Base-by-base conservation (phyloP, 1,284 basidiomycete species). In the Ganoderma sinense region DNA sequence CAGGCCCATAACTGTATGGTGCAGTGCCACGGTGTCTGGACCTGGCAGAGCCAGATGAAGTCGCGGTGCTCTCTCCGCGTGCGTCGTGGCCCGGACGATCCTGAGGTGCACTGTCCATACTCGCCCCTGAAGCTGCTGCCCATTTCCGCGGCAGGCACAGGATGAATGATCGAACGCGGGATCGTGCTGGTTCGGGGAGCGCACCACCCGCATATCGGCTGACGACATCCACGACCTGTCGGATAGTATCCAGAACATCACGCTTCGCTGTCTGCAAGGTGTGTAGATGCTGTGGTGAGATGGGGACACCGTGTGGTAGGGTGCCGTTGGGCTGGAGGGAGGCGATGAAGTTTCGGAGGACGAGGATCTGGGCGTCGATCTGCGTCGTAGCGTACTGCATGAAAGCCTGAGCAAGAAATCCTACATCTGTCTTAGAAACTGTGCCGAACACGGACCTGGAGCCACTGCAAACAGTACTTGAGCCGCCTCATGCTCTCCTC, bases 401-500 rank as follows among this genome's bases (percentile, higher is more conserved):
- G 65, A 39, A 45, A 40, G 41, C 6, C 23, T 41, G 59, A 41
- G 26, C 36, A 61, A 29, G 20, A 41, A 16, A 41, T n/a, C 33
- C 23, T 39, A 40, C 29, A 61, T 40, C 3, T 4, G 40, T 29
- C n/a, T 18, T 4, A 10, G 5, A 16, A 23, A 18, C 20, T 26
- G 39, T 23, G 7, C 20, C 16, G n/a, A 29, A 40, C n/a, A 61
- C 59, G 0, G 8, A 95, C 94, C 83, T 93, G 91, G n/a, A 97
- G 84, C 95, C 95, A 97, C 69, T 95, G 90, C 43, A 97, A 80
- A 81, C 94, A 96, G 78, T 96, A 97, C 78, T 92, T 92, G 62
- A 97, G 81, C 65, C 92, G 86, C 71, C 94, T 87, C 93, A 97
- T 94, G 77, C 92, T 95, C 80, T 97, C 96, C 74, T 96, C 94